A percentile compares a stretch with the other conserved stretches of the same genome.
Conservation (phyloP, 495 filamentous ascomycete species). For the Talaromyces thailandensis region DNA sequence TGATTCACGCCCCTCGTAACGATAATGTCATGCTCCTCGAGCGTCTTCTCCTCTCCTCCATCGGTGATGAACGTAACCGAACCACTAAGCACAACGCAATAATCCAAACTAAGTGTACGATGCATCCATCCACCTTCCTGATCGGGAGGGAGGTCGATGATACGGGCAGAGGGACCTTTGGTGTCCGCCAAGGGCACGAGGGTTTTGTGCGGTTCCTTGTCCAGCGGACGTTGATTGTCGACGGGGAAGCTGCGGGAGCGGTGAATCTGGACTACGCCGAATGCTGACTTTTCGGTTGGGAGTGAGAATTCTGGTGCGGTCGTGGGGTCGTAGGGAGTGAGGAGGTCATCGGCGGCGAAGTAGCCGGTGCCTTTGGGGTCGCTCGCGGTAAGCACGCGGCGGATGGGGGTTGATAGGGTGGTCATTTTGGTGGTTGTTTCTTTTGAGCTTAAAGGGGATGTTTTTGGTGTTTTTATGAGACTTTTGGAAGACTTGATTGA, state of each 20-base stretch:
- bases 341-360: constrained; percentile 15
- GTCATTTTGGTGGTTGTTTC: not conserved
- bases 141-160: constrained; percentile 14
- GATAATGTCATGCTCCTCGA: constrained; percentile 19
- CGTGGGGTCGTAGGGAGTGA: constrained; percentile 17
- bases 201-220: constrained; percentile 13
- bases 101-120: constrained; percentile 19
- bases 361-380: constrained; percentile 14
- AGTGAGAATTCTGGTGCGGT: constrained; percentile 14
- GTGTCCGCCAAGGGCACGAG: constrained; percentile 20
- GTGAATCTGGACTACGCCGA: constrained; percentile 19
- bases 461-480: not conserved
- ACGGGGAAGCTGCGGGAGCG: constrained; percentile 17
- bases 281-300: constrained; percentile 12
- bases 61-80: constrained; percentile 16
- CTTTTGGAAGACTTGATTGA: not conserved
- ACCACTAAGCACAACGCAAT: constrained; percentile 14
- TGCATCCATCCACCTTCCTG: constrained; percentile 18
- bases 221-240: constrained; percentile 14
- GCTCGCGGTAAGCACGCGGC: constrained; percentile 14
- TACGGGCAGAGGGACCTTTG: constrained; percentile 18
- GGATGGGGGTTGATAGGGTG: constrained; percentile 10
- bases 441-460: not conserved
- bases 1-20: constrained; percentile 18
- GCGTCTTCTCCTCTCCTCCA: constrained; percentile 14